phyloP scores from a whole-genome alignment of 495 filamentous ascomycete species.

The Staphylotrichum tortipilum region DNA sequence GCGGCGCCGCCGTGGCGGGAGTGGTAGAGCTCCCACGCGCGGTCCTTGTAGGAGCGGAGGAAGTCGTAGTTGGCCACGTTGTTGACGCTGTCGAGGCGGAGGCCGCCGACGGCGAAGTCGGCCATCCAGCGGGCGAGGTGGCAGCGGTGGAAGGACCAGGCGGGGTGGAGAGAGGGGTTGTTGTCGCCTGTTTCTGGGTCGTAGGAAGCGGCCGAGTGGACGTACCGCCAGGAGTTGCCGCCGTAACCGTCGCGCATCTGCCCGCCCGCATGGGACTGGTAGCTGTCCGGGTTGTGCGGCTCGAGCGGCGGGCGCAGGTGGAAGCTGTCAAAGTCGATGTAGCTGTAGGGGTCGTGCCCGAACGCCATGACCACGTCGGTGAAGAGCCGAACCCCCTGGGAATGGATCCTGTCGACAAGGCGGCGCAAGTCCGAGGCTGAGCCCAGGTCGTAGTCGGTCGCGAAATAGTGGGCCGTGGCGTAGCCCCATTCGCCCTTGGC shows the following conservation, averaged over 20 bases:
- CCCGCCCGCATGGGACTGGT: constrained; percentile 13
- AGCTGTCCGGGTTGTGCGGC: constrained; percentile 20
- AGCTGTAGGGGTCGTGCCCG: constrained; percentile 22
- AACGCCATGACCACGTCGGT: constrained; percentile 28
- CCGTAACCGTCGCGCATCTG: constrained; percentile 20
- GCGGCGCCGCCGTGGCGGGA: constrained; percentile 4
- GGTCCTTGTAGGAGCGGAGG: constrained; percentile 20
- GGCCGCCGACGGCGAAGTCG: constrained; percentile 23
- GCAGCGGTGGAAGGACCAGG: constrained; percentile 21
- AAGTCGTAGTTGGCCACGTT: constrained; percentile 29
- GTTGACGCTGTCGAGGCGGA: constrained; percentile 27
- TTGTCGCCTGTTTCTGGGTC: constrained; percentile 15
- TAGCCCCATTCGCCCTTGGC: constrained; percentile 22
- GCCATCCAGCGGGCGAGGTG: constrained; percentile 27
- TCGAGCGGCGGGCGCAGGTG: constrained; percentile 16
- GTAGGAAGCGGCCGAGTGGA: constrained; percentile 13
- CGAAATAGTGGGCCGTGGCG: constrained; percentile 25
- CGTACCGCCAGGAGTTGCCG: constrained; percentile 21
- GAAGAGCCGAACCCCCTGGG: constrained; percentile 20
- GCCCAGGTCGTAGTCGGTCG: constrained; percentile 23
- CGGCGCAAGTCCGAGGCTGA: constrained; percentile 14
- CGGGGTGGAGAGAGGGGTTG: constrained; percentile 12
- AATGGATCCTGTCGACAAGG: constrained; percentile 19
- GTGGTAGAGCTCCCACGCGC: constrained; percentile 20
- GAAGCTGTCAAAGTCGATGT: constrained; percentile 21